Base-by-base conservation (phyloP, 2,329 filamentous ascomycete species). In the Atkinsonella hypoxylon region DNA sequence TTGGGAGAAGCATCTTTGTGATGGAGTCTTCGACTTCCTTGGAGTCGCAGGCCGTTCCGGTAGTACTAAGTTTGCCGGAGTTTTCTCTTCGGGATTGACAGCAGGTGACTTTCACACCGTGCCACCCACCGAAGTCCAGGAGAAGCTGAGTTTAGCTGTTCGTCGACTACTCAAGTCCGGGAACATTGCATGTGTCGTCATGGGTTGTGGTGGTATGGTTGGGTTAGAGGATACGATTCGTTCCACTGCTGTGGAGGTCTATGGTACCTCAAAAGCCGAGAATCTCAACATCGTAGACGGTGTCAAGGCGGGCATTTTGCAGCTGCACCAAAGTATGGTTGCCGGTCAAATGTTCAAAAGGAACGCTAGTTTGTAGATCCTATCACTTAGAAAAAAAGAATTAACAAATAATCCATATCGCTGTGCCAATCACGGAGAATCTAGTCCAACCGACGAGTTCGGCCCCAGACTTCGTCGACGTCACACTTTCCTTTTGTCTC, bases 151-250 rank as follows among this genome's bases (percentile, higher is more conserved):
- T 56, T 75, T 79, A 15, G 89, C 89, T 0, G 86, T 87, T 0
- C 78, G 75, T 63, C 71, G 75, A 47, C 68, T 95, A 26, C 67
- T 95, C 30, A 64, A 62, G 8, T 72, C 71, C 12, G 70, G 75
- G 0, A 70, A 73, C 3, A 77, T 90, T 0, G 71, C 74, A 4
- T 85, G 82, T 22, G 79, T 96, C 8, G 85, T 88, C 60, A 77
- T 96, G 71, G 90, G 90, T 0, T 96, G 90, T 64, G 90, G 87
- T 2, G 90, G 89, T 0, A 95, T 96, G 90, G 83, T 84, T 1
- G 90, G 89, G 0, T 76, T 96, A 68, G 85, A 93, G 58, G 73
- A 80, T 40, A 83, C 83, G 52, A 89, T 96, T 39, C 76, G 83
- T 34, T 74, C 78, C 42, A 84, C 84, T 1, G 85, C 86, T 36